Evolutionary conservation across 2,329 filamentous ascomycete species (phyloP).

Genomic region (Arthroderma sp.): DNA sequence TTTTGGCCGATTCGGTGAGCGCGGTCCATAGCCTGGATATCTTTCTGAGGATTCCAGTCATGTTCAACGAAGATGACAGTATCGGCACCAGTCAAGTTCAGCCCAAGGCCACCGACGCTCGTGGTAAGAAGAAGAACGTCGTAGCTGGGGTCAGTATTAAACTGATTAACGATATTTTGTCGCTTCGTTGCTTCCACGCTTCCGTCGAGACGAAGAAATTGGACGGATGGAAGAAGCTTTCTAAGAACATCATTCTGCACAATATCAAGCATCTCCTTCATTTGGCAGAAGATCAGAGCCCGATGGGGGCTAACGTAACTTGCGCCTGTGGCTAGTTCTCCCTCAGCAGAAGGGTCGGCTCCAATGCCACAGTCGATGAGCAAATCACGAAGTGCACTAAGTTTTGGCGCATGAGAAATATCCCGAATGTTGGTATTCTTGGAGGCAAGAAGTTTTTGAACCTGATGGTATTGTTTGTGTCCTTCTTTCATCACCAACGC

Average conservation of each 20-base stretch:
- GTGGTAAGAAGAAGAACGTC: conserved; percentile 90
- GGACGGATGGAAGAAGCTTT: conserved; percentile 80
- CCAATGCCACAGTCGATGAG: conserved; percentile 99
- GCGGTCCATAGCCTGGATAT: conserved; percentile 97
- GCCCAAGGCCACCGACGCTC: conserved; percentile 81
- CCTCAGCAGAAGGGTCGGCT: conserved; percentile 52
- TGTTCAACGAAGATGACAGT: conserved; percentile 99
- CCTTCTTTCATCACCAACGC: conserved; percentile 91
- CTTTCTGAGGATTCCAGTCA: conserved; percentile 98
- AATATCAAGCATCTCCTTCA: conserved; percentile 99
- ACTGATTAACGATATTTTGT: conserved; percentile 96
- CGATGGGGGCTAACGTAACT: conserved; percentile 91
- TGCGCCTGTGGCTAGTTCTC: conserved; percentile 46
- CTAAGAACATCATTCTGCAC: conserved; percentile 89
- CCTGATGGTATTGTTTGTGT: conserved; percentile 79
- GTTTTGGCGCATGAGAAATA: conserved; percentile 77
- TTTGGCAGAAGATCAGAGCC: conserved; percentile 94
- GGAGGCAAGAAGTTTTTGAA: conserved; percentile 65
- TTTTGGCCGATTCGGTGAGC: conserved; percentile 98
- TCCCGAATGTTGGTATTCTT: conserved; percentile 76
- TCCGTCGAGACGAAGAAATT: conserved; percentile 87
- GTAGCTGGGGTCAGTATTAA: conserved; percentile 95
- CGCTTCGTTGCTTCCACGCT: conserved; percentile 84
- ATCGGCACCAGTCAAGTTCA: conserved; percentile 93
- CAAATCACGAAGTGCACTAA: conserved; percentile 77